These are phyloP conservation scores for Cunninghamia lanceolata DNA, from an alignment of 75 land plant genomes.

Conservation along the genomic window DNA sequence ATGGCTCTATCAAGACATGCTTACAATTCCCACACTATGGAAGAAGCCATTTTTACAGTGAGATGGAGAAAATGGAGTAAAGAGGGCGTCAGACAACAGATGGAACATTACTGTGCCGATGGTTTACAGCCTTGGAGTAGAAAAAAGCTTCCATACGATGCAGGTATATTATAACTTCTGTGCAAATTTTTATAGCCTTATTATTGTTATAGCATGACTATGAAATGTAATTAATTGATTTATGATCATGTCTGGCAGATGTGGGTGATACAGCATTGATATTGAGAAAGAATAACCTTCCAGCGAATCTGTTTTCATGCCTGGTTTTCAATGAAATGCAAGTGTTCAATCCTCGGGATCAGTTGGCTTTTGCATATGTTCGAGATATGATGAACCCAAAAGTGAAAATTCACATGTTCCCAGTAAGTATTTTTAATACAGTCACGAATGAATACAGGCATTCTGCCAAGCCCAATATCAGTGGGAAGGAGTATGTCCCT, in stretches of 20 bases:
- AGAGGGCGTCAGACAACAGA: slow-evolving; percentile 38
- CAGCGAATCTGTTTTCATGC: slow-evolving; percentile 61
- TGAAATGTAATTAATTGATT: not conserved
- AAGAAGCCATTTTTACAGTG: slow-evolving; percentile 67
- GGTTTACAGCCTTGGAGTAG: slow-evolving; percentile 63
- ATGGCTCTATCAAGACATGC: slow-evolving; percentile 67
- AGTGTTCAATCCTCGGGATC: slow-evolving; percentile 71
- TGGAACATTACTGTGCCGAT: slow-evolving; percentile 66
- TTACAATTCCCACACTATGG: slow-evolving; percentile 49
- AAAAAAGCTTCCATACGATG: slow-evolving; percentile 47
- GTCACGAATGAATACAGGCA: slow-evolving; percentile 57
- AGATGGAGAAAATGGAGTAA: slow-evolving; percentile 72
- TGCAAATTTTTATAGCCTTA: not conserved
- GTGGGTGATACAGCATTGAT: slow-evolving; percentile 71
- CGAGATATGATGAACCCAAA: slow-evolving; percentile 62
- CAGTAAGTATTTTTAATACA: slow-evolving; percentile 50
- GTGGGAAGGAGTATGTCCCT: not conserved
- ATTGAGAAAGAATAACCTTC: slow-evolving; percentile 44
- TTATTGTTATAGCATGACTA: not conserved
- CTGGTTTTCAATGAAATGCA: slow-evolving; percentile 72
- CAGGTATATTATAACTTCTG: slow-evolving; percentile 26
- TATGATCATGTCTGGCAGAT: slow-evolving; percentile 25
- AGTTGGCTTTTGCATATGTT: slow-evolving; percentile 63
- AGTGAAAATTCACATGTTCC: slow-evolving; percentile 61
- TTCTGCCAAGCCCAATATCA: not conserved